Evolutionary conservation across 139 green algal genomes (phyloP).

Genomic region (Picochlorum sp.): DNA sequence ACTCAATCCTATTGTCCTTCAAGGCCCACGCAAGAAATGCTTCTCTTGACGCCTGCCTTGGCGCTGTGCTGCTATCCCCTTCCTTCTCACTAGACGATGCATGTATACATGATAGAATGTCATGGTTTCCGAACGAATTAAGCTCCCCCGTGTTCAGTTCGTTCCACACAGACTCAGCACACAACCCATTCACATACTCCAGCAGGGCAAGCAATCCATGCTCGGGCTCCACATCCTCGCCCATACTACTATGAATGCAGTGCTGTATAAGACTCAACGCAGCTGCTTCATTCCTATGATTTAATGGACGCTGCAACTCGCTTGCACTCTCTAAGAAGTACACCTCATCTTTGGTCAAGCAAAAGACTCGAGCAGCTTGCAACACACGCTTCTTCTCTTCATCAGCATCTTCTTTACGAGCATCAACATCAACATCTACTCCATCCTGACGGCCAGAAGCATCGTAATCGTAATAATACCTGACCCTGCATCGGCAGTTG

Average conservation of each 20-base stretch:
- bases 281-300: conserved; percentile 55
- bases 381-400: conserved; percentile 4
- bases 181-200: background rate
- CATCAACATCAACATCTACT: no score
- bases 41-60: background rate
- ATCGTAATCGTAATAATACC: no score
- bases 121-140: no score
- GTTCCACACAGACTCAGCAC: conserved; percentile 17
- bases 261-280: conserved; percentile 46
- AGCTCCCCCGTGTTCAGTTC: conserved; percentile 2
- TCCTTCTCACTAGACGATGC: no score
- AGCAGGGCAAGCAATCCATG: conserved; percentile 11
- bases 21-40: conserved; percentile 24
- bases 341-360: conserved; percentile 26
- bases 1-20: background rate
- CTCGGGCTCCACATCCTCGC: background rate
- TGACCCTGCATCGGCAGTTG: no score
- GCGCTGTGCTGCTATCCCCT: conserved; percentile 5
- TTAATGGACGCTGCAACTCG: conserved; percentile 33
- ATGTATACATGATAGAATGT: no score
- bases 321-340: conserved; percentile 23
- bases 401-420: background rate
- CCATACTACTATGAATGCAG: background rate
- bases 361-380: conserved; percentile 14
- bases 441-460: background rate